Percentiles rank a stretch among this genome's conserved stretches.
Evolutionary conservation across 352 stramenopile genomes (phyloP).

Genomic region (Phytopythium litorale): DNA sequence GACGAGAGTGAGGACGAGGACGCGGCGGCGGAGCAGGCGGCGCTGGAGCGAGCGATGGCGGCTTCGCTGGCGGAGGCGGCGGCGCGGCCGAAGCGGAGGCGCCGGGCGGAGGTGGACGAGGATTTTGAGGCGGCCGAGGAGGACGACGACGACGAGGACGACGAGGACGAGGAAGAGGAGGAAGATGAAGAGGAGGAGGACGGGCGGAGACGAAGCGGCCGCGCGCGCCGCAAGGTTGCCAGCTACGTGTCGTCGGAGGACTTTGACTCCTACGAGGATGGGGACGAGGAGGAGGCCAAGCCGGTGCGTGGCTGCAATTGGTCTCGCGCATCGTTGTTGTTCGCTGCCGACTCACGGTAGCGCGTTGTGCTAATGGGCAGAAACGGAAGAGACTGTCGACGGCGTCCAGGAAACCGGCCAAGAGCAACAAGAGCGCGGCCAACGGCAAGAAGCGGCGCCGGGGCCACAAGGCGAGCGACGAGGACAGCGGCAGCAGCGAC

Average conservation of each 20-base stretch:
- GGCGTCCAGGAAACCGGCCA: conserved; percentile 7
- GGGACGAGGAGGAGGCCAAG: neutral
- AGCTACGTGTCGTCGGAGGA: conserved; percentile 9
- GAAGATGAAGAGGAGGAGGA: conserved; percentile 21
- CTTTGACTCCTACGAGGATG: neutral
- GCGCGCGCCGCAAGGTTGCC: conserved; percentile 20
- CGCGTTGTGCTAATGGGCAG: neutral
- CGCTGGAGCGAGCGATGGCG: neutral
- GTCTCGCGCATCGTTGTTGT: neutral
- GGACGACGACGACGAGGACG: conserved; percentile 11
- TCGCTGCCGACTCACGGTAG: neutral
- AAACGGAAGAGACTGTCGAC: conserved; percentile 19
- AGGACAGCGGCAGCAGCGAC: neutral
- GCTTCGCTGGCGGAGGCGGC: neutral
- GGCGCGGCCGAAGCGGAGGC: neutral
- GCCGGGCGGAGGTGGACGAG: conserved; percentile 8
- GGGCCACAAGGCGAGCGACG: neutral
- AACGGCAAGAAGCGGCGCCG: neutral
- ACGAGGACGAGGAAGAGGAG: conserved; percentile 15
- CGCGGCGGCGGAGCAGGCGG: neutral
- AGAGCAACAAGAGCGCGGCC: neutral
- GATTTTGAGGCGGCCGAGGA: conserved; percentile 13
- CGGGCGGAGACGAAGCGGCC: conserved; percentile 36
- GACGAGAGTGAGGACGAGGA: conserved; percentile 35
- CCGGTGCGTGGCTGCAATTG: conserved; percentile 1